Percentiles rank a stretch among this genome's conserved stretches.
These are phyloP conservation scores for Cordia subcordata DNA, from an alignment of 257 asterid species.

Conservation along the genomic window DNA sequence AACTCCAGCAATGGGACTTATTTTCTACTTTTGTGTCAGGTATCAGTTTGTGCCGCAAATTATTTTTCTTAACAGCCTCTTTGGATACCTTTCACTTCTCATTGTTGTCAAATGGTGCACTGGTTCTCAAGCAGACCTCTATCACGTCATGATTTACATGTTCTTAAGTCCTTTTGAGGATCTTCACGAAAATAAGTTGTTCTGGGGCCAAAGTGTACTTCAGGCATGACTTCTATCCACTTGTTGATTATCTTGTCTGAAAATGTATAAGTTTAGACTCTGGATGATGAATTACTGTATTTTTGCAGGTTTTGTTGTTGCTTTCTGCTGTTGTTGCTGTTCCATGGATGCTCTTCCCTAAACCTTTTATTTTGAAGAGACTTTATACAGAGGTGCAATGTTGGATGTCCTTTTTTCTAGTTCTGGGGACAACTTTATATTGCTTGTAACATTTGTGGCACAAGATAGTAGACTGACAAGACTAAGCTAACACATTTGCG, in stretches of 20 bases:
- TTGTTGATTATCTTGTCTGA: neutral
- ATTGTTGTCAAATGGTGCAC: conserved; percentile 80
- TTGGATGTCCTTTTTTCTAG: neutral
- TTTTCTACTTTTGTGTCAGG: conserved; percentile 34
- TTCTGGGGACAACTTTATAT: neutral
- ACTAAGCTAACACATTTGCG: no score
- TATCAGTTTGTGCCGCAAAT: conserved; percentile 90
- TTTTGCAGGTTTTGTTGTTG: conserved; percentile 67
- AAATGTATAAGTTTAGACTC: conserved; percentile 4
- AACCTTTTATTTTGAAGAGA: conserved; percentile 82
- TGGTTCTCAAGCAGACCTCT: conserved; percentile 92
- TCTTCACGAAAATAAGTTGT: conserved; percentile 72
- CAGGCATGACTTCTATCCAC: conserved; percentile 46
- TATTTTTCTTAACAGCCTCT: conserved; percentile 86
- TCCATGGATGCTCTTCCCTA: conserved; percentile 99
- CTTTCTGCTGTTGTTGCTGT: conserved; percentile 79
- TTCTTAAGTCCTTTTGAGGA: conserved; percentile 92
- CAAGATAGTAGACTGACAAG: no score
- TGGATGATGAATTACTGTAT: neutral
- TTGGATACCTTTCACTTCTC: conserved; percentile 90
- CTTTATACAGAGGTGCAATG: conserved; percentile 68
- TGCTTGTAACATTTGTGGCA: neutral
- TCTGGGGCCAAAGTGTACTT: conserved; percentile 83
- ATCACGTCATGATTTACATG: conserved; percentile 97
- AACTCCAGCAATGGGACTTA: neutral